A percentile compares a stretch with the other conserved stretches of the same genome.
Conservation (phyloP, 2,329 filamentous ascomycete genomes). For the Talaromyces sp. region DNA sequence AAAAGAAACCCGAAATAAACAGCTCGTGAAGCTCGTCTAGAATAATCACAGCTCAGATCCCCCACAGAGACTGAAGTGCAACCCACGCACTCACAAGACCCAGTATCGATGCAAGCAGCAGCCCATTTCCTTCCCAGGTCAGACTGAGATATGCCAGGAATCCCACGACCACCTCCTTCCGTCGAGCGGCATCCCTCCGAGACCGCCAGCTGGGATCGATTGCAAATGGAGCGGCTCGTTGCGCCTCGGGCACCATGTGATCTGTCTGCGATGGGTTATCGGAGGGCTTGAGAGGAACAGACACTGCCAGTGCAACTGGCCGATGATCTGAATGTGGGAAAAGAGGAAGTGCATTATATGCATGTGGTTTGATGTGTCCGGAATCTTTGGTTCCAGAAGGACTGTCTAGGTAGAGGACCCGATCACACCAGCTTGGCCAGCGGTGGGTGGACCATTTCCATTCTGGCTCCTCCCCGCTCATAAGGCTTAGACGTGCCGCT, state of each 20-base stretch:
- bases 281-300: conserved; percentile 60
- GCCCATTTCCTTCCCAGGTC: conserved; percentile 51
- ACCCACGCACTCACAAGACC: conserved; percentile 46
- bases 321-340: conserved; percentile 86
- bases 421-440: conserved; percentile 92
- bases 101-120: conserved; percentile 43
- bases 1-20: neutral
- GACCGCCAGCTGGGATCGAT: conserved; percentile 61
- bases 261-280: conserved; percentile 37
- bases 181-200: conserved; percentile 57
- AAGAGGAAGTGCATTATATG: conserved; percentile 75
- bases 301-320: conserved; percentile 72
- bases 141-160: conserved; percentile 56
- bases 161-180: conserved; percentile 63
- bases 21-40: too few relatives aligned
- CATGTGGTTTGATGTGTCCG: conserved; percentile 54
- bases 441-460: conserved; percentile 81
- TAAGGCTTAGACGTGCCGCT: conserved; percentile 30
- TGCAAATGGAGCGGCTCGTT: conserved; percentile 57
- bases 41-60: conserved; percentile 19
- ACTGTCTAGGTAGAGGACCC: conserved; percentile 75
- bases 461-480: conserved; percentile 39
- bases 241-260: conserved; percentile 37
- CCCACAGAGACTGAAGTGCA: conserved; percentile 42
- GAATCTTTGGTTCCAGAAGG: conserved; percentile 54